phyloP scores from a whole-genome alignment of 2,329 filamentous ascomycete genomes.

The Colletotrichum abscissum region DNA sequence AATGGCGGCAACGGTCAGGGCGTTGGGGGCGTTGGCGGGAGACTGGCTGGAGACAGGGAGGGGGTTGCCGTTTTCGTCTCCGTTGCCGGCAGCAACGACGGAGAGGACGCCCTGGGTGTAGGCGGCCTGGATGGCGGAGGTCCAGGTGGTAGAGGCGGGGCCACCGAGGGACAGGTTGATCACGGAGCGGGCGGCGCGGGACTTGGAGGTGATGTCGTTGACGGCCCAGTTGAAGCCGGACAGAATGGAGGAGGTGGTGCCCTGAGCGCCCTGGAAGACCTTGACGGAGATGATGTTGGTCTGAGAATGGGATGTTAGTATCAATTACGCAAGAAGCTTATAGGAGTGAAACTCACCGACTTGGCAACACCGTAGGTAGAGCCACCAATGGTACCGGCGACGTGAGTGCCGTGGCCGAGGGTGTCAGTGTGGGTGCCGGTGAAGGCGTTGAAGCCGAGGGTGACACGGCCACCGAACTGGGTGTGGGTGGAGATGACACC shows the following conservation, averaged over 20 bases:
- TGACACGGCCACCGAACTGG: slow-evolving; percentile 57
- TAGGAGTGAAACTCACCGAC: slow-evolving; percentile 41
- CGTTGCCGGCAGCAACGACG: slow-evolving; percentile 67
- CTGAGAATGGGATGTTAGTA: no score
- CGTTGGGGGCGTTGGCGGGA: slow-evolving; percentile 58
- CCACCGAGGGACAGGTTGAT: slow-evolving; percentile 68
- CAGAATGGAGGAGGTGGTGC: slow-evolving; percentile 44
- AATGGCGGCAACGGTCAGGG: slow-evolving; percentile 65
- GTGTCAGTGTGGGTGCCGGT: slow-evolving; percentile 48
- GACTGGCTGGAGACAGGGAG: slow-evolving; percentile 42
- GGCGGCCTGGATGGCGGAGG: slow-evolving; percentile 60
- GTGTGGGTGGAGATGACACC: slow-evolving; percentile 60
- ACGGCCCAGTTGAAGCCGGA: slow-evolving; percentile 55
- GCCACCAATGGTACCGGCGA: slow-evolving; percentile 57
- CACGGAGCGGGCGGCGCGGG: slow-evolving; percentile 55
- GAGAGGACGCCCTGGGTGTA: slow-evolving; percentile 59
- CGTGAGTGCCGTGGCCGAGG: slow-evolving; percentile 60
- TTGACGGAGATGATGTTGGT: slow-evolving; percentile 52
- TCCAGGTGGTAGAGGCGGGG: slow-evolving; percentile 52
- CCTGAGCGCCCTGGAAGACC: slow-evolving; percentile 50
- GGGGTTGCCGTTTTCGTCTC: slow-evolving; percentile 42
- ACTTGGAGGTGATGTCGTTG: slow-evolving; percentile 55
- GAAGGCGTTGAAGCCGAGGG: slow-evolving; percentile 49
- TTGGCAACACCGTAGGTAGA: slow-evolving; percentile 59
- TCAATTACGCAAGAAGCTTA: slow-evolving; percentile 35